Evolutionary conservation across 257 asterid genomes (phyloP).

Genomic region (Solanum peruvianum): DNA sequence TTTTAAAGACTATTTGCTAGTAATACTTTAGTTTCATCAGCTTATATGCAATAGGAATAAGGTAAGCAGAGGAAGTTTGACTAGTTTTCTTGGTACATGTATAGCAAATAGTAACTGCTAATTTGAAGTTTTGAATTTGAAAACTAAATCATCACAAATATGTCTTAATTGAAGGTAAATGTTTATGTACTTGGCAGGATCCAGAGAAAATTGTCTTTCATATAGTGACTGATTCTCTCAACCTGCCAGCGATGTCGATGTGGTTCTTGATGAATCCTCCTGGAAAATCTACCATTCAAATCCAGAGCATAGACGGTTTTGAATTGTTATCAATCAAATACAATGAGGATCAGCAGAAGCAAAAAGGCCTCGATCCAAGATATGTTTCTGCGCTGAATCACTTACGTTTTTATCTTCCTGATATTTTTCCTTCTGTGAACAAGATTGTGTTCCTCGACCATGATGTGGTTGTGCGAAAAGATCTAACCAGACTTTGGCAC

Average conservation of each 20-base stretch:
- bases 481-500: constrained; percentile 67
- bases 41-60: not conserved
- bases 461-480: constrained; percentile 86
- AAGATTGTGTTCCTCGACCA: constrained; percentile 89
- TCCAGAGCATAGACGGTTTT: constrained; percentile 51
- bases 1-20: not conserved
- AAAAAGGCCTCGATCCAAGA: constrained; percentile 58
- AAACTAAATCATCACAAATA: not conserved
- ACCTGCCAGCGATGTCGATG: constrained; percentile 77
- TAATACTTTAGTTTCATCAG: not conserved
- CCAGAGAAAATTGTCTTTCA: constrained; percentile 73
- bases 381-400: constrained; percentile 68
- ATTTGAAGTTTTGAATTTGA: not conserved
- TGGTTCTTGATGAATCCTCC: constrained; percentile 90
- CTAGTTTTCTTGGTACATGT: not conserved
- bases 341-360: constrained; percentile 30
- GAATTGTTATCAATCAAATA: constrained; percentile 54
- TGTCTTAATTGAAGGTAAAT: not conserved
- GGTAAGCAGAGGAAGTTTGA: not conserved
- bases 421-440: constrained; percentile 56
- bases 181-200: constrained; percentile 39
- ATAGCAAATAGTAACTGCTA: not conserved
- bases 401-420: constrained; percentile 88
- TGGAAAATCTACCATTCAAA: constrained; percentile 55
- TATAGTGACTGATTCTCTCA: constrained; percentile 72